A percentile compares a stretch with the other conserved stretches of the same genome.
Conservation (phyloP, 371 early-diverging fungal species). For the Chytridium lagenaria region DNA sequence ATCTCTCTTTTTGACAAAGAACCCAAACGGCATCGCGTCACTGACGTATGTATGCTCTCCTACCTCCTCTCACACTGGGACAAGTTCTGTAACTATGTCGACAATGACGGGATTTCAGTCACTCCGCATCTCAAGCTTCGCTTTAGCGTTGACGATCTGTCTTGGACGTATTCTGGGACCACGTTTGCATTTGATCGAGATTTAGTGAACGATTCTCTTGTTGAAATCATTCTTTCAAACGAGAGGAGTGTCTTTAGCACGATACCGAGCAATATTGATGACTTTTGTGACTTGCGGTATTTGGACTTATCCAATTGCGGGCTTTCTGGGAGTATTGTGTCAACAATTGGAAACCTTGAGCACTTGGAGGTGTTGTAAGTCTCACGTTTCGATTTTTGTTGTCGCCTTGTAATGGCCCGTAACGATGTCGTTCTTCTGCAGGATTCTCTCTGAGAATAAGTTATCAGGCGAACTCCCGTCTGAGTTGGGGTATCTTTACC, state of each 20-base stretch:
- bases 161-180: neutral
- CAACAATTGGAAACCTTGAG: neutral
- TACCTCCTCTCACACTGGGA: neutral
- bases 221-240: neutral
- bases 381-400: neutral
- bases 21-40: neutral
- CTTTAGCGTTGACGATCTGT: neutral
- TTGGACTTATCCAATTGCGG: neutral
- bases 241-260: neutral
- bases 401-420: neutral
- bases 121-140: neutral
- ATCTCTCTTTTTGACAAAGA: neutral
- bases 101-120: neutral
- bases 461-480: neutral
- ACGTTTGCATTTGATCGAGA: conserved; percentile 1
- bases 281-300: neutral
- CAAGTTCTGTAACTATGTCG: neutral
- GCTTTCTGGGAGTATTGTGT: neutral
- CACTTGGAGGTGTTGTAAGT: neutral
- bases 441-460: neutral
- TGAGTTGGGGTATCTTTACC: neutral
- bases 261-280: neutral
- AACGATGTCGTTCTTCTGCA: no score
- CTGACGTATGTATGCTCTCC: neutral
- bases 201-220: neutral